Percentiles rank a stretch among this genome's conserved stretches.
phyloP scores from a whole-genome alignment of 2,329 filamentous ascomycete species.

The Epichloe gansuensis region DNA sequence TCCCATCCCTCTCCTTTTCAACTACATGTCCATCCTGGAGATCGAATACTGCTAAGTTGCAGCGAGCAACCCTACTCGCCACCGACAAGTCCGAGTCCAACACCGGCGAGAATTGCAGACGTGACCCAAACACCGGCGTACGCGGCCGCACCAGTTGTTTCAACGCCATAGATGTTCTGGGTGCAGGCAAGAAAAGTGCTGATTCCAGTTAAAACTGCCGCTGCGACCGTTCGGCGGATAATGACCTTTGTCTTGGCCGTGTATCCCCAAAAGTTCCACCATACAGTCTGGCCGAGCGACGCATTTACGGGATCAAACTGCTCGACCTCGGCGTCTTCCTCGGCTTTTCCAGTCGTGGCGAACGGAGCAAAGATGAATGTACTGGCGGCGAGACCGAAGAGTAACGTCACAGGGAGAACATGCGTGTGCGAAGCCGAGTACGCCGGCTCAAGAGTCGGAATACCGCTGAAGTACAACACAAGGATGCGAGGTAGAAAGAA shows the following conservation, averaged over 20 bases:
- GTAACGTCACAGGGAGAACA: constrained; percentile 44
- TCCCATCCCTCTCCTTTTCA: neutral
- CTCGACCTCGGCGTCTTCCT: constrained; percentile 33
- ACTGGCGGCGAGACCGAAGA: constrained; percentile 56
- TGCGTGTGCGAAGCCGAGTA: constrained; percentile 49
- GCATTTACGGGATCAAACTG: constrained; percentile 53
- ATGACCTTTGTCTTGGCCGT: constrained; percentile 48
- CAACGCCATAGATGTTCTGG: constrained; percentile 56
- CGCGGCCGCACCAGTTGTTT: constrained; percentile 52
- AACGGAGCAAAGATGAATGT: constrained; percentile 67
- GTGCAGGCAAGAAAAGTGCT: constrained; percentile 52
- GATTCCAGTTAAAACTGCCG: constrained; percentile 42
- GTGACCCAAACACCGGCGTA: constrained; percentile 68
- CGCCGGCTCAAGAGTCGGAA: constrained; percentile 55
- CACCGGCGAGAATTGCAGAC: constrained; percentile 47
- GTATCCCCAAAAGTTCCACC: constrained; percentile 61
- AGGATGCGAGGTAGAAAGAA: constrained; percentile 60
- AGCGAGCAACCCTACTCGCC: constrained; percentile 20
- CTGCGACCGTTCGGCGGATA: constrained; percentile 48
- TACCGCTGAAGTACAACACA: constrained; percentile 60
- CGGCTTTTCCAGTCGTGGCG: constrained; percentile 37
- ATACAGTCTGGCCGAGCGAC: constrained; percentile 55
- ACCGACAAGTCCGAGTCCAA: constrained; percentile 38
- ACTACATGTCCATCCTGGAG: neutral
- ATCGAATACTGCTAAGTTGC: neutral